Percentiles rank a stretch among this genome's conserved stretches.
phyloP scores from a whole-genome alignment of 2,329 filamentous ascomycete genomes.

The Anthostomella pinea region DNA sequence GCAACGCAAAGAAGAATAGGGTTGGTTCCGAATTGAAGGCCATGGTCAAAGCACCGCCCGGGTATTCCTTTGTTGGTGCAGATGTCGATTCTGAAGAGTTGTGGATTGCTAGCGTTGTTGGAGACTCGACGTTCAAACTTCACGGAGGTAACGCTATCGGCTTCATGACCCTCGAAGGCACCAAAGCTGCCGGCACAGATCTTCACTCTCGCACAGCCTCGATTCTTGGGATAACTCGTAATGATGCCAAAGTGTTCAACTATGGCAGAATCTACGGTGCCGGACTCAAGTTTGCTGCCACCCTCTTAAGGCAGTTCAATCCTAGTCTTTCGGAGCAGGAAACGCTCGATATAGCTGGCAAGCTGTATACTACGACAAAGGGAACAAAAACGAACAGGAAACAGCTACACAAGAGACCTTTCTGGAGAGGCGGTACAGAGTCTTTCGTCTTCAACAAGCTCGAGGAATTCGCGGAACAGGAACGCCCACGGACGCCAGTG shows the following conservation, averaged over 20 bases:
- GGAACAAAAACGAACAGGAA: conserved; percentile 80
- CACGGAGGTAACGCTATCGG: conserved; percentile 97
- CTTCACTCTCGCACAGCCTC: conserved; percentile 89
- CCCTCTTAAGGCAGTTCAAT: conserved; percentile 90
- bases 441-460: conserved; percentile 98
- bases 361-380: conserved; percentile 86
- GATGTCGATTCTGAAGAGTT: conserved; percentile 97
- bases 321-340: conserved; percentile 75
- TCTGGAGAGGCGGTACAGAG: conserved; percentile 96
- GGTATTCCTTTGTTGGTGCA: conserved; percentile 91
- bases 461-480: conserved; percentile 96
- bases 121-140: conserved; percentile 89
- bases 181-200: conserved; percentile 90
- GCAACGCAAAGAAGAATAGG: conserved; percentile 93
- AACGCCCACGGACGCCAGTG: conserved; percentile 84
- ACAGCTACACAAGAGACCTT: conserved; percentile 66
- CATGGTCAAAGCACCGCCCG: conserved; percentile 88
- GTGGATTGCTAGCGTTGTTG: conserved; percentile 95
- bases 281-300: conserved; percentile 87
- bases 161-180: conserved; percentile 98
- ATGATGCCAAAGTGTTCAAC: conserved; percentile 97
- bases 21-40: conserved; percentile 96
- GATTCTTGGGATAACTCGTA: conserved; percentile 90
- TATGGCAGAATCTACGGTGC: conserved; percentile 99
- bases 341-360: conserved; percentile 71